Evolutionary conservation across 2,329 filamentous ascomycete genomes (phyloP).

Genomic region (Kalmusia sp.): DNA sequence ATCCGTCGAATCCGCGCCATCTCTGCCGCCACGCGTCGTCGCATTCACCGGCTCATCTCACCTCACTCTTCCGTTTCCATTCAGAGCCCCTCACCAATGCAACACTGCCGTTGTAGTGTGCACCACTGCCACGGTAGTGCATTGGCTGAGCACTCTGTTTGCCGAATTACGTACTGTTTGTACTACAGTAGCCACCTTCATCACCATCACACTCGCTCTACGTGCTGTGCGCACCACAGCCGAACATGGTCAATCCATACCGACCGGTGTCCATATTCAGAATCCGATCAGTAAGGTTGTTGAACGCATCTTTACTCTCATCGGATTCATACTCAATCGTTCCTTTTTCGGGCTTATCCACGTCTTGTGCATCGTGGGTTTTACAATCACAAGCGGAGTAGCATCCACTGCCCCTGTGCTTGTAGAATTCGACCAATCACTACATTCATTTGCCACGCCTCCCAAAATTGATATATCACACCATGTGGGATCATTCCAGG

Average conservation of each 20-base stretch:
- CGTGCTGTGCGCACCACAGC: constrained; percentile 1
- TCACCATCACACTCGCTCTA: not conserved
- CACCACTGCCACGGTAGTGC: constrained; percentile 2
- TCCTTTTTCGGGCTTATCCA: no score
- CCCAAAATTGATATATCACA: not conserved
- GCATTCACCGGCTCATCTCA: not conserved
- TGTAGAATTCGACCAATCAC: no score
- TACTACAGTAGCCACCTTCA: not conserved
- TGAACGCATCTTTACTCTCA: no score
- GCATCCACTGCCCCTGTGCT: no score
- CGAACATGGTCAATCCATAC: no score
- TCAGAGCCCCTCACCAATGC: not conserved
- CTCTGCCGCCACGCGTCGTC: not conserved
- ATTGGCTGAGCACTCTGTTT: not conserved
- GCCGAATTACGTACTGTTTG: constrained; percentile 1
- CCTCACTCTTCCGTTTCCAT: not conserved
- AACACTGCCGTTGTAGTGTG: not conserved
- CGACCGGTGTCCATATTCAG: no score
- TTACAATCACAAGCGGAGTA: no score
- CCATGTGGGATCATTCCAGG: not conserved
- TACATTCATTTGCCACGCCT: no score
- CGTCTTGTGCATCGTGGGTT: no score
- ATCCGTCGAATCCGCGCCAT: not conserved
- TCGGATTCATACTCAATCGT: no score
- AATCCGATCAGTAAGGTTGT: no score